Evolutionary conservation across 495 filamentous ascomycete species (phyloP).

Genomic region (Talaromyces liani): DNA sequence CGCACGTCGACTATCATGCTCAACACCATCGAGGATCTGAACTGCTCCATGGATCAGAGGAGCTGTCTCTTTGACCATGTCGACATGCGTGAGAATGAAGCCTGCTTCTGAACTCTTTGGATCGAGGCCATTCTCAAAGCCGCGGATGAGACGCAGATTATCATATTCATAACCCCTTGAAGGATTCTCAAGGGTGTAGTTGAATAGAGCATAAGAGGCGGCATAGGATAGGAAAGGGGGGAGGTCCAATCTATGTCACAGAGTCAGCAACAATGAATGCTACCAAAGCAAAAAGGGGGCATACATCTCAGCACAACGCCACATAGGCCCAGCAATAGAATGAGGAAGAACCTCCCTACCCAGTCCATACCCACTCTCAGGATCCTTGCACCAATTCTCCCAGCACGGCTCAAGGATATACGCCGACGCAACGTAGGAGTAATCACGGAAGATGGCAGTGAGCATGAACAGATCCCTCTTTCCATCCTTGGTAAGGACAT

Average conservation of each 20-base stretch:
- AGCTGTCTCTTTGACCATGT: conserved; percentile 76
- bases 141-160: conserved; percentile 79
- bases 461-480: conserved; percentile 60
- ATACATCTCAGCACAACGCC: conserved; percentile 71
- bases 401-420: conserved; percentile 95
- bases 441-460: conserved; percentile 83
- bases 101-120: conserved; percentile 84
- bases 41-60: conserved; percentile 61
- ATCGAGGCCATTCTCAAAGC: conserved; percentile 81
- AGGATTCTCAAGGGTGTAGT: conserved; percentile 68
- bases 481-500: conserved; percentile 42
- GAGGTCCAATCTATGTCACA: conserved; percentile 27
- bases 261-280: neutral
- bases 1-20: conserved; percentile 35
- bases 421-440: conserved; percentile 79
- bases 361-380: conserved; percentile 64
- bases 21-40: conserved; percentile 54
- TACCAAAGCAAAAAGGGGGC: conserved; percentile 20
- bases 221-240: conserved; percentile 95
- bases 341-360: conserved; percentile 63
- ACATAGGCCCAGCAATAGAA: conserved; percentile 65
- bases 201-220: conserved; percentile 84
- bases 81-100: conserved; percentile 76
- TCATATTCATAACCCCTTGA: conserved; percentile 58
- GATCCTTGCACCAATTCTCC: conserved; percentile 52